phyloP scores from a whole-genome alignment of 176 grass and related monocot species.

The Musa beccarii region DNA sequence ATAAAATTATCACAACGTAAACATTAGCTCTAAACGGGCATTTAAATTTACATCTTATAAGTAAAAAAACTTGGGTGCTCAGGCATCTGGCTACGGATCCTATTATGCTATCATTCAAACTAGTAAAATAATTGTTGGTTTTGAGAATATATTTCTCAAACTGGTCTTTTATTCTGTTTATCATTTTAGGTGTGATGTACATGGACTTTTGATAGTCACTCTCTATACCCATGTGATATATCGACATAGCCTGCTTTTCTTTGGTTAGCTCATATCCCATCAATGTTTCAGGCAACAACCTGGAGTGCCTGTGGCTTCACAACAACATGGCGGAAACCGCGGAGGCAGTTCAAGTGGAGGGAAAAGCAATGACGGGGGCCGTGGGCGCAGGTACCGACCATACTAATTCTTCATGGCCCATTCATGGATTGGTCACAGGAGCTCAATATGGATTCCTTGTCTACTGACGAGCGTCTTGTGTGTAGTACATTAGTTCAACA shows the following conservation, averaged over 20 bases:
- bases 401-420: background rate
- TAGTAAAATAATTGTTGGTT: too few relatives aligned
- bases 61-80: too few relatives aligned
- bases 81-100: too few relatives aligned
- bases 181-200: too few relatives aligned
- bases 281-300: slow-evolving; percentile 9
- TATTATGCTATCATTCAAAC: too few relatives aligned
- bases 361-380: background rate
- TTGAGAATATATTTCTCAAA: background rate
- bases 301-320: background rate
- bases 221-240: background rate
- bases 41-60: too few relatives aligned
- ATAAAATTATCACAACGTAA: too few relatives aligned
- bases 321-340: background rate
- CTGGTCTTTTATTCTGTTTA: background rate
- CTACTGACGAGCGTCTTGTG: background rate
- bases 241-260: background rate
- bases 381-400: slow-evolving; percentile 4
- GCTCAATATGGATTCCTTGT: background rate
- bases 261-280: background rate
- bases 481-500: background rate
- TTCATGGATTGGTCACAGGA: background rate
- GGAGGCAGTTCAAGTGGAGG: slow-evolving; percentile 1
- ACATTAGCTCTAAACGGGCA: too few relatives aligned
- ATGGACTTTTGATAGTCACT: too few relatives aligned